Evolutionary conservation across 2,329 filamentous ascomycete species (phyloP), one percentile per base, ranked within the genome.

Genomic region (Monilinia fructigena): DNA sequence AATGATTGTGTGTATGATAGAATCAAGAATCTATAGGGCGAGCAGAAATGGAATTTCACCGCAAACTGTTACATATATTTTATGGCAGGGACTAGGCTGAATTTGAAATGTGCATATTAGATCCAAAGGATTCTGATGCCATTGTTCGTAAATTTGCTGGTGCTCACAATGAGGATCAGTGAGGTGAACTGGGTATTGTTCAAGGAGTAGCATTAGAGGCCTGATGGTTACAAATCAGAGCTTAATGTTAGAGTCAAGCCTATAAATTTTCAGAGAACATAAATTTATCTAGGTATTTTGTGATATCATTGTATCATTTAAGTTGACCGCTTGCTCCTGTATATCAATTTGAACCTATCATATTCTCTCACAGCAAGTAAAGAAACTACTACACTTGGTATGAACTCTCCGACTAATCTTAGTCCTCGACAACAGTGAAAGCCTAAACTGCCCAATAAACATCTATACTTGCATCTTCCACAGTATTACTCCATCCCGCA

Each of bases 401-500:
- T 26, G 4, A 50, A 14, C 48, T 4, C 47, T 11, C n/a, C n/a
- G 45, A 14, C n/a, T 12, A 8, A 14, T 20, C 4, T 28, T 28
- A 40, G 18, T 20, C 3, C 55, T 26, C 23, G n/a, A 20, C 23
- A 2, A 11, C 3, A 18, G 31, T 8, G 23, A 4, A 26, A 16
- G 10, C 31, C 31, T 40, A 85, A 67, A 74, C 71, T 1, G 84
- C 83, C 84, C 85, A 88, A 72, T 85, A 88, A 23, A 88, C 79
- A 66, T 85, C 82, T n/a, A 88, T 76, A 72, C 79, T 78, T 4
- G 83, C 81, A 18, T 75, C 78, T 56, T 82, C 73, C 12, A 88
- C 74, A 18, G 76, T 61, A 68, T 88, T 88, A 1, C 62, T 52
- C 86, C 86, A 89, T 0, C 77, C 81, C 0, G 73, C 74, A 66